Conservation (phyloP, 257 asterid genomes). For the Penstemon eatonii region DNA sequence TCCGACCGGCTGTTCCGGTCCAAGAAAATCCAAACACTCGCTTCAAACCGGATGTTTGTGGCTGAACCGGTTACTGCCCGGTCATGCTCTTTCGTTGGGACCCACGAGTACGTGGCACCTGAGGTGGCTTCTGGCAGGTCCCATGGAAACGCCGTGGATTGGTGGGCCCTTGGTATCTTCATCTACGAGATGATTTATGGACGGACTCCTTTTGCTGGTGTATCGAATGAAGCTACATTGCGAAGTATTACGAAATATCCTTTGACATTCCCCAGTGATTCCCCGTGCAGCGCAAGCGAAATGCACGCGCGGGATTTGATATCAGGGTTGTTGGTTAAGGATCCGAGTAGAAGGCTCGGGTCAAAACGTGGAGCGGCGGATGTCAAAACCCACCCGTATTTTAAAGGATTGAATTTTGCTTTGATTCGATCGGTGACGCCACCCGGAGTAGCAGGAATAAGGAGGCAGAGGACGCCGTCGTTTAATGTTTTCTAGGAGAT, state of each 20-base stretch:
- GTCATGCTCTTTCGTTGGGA: slow-evolving; percentile 84
- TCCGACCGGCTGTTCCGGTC: slow-evolving; percentile 64
- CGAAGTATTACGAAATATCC: slow-evolving; percentile 53
- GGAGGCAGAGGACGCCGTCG: slow-evolving; percentile 45
- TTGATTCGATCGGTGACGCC: slow-evolving; percentile 66
- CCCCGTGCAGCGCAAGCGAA: slow-evolving; percentile 43
- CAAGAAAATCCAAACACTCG: slow-evolving; percentile 57
- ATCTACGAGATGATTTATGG: slow-evolving; percentile 89
- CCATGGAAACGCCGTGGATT: slow-evolving; percentile 90
- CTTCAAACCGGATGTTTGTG: slow-evolving; percentile 66
- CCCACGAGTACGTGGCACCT: slow-evolving; percentile 96
- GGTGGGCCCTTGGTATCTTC: slow-evolving; percentile 92
- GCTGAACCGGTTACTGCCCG: slow-evolving; percentile 88
- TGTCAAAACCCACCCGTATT: slow-evolving; percentile 80
- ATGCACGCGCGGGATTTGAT: slow-evolving; percentile 66
- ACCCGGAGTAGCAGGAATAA: slow-evolving; percentile 46
- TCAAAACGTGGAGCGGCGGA: slow-evolving; percentile 87
- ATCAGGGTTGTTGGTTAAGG: slow-evolving; percentile 58
- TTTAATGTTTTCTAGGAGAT: slow-evolving; percentile 48
- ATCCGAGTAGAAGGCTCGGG: slow-evolving; percentile 69
- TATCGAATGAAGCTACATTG: slow-evolving; percentile 59
- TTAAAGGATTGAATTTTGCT: slow-evolving; percentile 78
- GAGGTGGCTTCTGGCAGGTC: slow-evolving; percentile 82
- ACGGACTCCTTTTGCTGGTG: slow-evolving; percentile 77
- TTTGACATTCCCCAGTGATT: slow-evolving; percentile 48